These are phyloP conservation scores for Flaveria linearis DNA, from an alignment of 129 eudicot species.

Conservation along the genomic window DNA sequence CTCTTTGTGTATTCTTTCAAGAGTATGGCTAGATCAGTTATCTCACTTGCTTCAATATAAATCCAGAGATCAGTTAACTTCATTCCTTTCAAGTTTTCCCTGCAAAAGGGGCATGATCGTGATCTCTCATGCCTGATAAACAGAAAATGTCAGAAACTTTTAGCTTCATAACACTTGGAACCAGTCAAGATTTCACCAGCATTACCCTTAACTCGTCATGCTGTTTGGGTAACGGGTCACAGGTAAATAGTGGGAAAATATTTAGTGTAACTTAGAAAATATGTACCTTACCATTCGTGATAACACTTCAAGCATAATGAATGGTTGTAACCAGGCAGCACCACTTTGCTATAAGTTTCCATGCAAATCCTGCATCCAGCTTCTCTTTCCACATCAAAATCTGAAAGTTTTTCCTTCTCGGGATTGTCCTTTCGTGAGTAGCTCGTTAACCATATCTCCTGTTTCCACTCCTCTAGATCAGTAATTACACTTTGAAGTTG, in stretches of 20 bases:
- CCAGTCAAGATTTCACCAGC: no score
- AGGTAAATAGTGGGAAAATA: not conserved
- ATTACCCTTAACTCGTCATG: no score
- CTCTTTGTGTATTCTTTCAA: slow-evolving; percentile 51
- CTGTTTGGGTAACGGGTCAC: not conserved
- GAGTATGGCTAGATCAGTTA: slow-evolving; percentile 43
- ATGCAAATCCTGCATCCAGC: slow-evolving; percentile 85
- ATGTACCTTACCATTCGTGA: slow-evolving; percentile 53
- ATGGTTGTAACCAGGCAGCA: slow-evolving; percentile 67
- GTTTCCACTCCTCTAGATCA: slow-evolving; percentile 73
- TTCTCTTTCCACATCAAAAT: slow-evolving; percentile 63
- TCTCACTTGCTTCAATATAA: slow-evolving; percentile 43
- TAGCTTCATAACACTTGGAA: not conserved
- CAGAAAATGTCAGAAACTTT: not conserved
- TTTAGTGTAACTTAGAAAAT: not conserved
- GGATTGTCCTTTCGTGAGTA: slow-evolving; percentile 47
- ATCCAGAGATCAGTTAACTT: slow-evolving; percentile 62
- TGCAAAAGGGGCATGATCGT: slow-evolving; percentile 80
- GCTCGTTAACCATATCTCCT: slow-evolving; percentile 49
- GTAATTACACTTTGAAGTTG: slow-evolving; percentile 82
- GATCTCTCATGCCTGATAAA: slow-evolving; percentile 57
- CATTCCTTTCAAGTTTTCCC: slow-evolving; percentile 55
- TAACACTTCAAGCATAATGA: slow-evolving; percentile 70
- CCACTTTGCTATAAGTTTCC: slow-evolving; percentile 58
- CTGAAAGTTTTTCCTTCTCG: slow-evolving; percentile 41